These are phyloP conservation scores for Fomitiporia mediterranea DNA, from an alignment of 1,284 basidiomycete genomes.

Conservation along the genomic window DNA sequence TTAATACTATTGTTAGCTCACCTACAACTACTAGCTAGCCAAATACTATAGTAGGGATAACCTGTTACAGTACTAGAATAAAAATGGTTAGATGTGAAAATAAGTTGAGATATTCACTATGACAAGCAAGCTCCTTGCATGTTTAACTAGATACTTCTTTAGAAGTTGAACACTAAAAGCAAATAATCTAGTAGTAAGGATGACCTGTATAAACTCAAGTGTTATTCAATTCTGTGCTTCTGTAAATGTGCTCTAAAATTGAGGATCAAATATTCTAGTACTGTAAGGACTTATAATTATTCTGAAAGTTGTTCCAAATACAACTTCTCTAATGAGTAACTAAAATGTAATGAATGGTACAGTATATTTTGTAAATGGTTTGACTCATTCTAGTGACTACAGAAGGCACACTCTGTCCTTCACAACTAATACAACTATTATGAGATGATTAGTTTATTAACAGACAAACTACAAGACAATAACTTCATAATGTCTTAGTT, in stretches of 20 bases:
- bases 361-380: neutral
- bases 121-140: constrained; percentile 52
- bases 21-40: constrained; percentile 69
- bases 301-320: constrained; percentile 81
- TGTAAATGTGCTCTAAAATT: constrained; percentile 55
- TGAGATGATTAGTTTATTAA: too few species aligned
- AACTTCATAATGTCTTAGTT: too few species aligned
- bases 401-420: constrained; percentile 62
- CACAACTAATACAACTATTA: constrained; percentile 72
- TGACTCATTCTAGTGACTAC: too few species aligned
- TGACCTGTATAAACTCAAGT: constrained; percentile 71
- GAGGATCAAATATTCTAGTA: constrained; percentile 79
- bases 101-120: constrained; percentile 35
- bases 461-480: too few species aligned
- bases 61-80: neutral
- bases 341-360: constrained; percentile 24
- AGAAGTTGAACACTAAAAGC: constrained; percentile 73
- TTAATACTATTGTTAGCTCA: too few species aligned
- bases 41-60: constrained; percentile 75
- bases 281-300: too few species aligned
- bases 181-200: constrained; percentile 66
- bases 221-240: constrained; percentile 54
- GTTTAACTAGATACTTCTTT: constrained; percentile 57
- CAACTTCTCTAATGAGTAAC: constrained; percentile 90
- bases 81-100: neutral